Conservation (phyloP, 805 yeast genomes). For the Spathaspora arborariae region DNA sequence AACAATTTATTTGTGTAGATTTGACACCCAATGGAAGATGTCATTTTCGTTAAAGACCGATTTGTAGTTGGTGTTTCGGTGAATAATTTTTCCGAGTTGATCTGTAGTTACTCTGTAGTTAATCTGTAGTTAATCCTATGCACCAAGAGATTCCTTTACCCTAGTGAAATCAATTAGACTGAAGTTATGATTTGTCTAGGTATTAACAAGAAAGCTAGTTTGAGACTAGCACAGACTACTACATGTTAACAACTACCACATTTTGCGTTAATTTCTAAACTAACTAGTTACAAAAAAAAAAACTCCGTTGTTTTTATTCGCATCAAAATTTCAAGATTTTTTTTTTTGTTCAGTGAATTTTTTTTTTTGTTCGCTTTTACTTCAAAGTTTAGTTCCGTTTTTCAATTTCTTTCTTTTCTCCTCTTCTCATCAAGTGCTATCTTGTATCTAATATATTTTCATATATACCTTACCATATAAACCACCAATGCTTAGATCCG, state of each 20-base stretch:
- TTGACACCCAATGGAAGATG: not conserved
- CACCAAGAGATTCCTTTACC: too few species aligned
- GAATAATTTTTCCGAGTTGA: not conserved
- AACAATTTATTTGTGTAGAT: not conserved
- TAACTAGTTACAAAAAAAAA: not conserved
- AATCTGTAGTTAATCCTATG: too few species aligned
- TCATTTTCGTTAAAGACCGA: not conserved
- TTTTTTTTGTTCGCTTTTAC: not conserved
- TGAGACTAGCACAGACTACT: too few species aligned
- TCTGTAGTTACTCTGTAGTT: too few species aligned
- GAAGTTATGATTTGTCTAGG: too few species aligned
- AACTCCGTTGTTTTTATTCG: not conserved
- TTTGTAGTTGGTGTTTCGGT: not conserved
- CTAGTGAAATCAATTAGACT: too few species aligned
- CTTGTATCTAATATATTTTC: not conserved
- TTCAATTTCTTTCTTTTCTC: not conserved
- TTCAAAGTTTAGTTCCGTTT: not conserved
- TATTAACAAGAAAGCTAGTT: too few species aligned
- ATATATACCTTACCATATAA: not conserved
- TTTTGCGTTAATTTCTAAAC: not conserved
- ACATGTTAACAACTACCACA: too few species aligned
- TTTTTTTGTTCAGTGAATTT: not conserved
- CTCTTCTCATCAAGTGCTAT: not conserved
- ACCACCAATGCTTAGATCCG: conserved; percentile 12
- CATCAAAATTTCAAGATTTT: not conserved